Conservation (phyloP, 1,284 basidiomycete species). For the Ustilago lituana region DNA sequence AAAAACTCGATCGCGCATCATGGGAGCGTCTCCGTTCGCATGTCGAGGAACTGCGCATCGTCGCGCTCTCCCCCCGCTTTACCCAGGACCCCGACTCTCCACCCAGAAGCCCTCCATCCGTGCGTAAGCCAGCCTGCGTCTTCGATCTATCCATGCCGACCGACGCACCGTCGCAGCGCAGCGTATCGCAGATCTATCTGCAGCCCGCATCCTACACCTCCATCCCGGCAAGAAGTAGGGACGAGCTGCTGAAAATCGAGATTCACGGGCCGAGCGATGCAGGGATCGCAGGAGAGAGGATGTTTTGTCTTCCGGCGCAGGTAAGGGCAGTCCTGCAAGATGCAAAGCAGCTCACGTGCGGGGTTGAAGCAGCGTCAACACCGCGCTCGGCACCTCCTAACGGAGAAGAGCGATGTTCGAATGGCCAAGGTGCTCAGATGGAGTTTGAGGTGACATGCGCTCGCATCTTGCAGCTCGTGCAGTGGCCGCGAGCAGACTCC, state of each 20-base stretch:
- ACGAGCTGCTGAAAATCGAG: conserved; percentile 36
- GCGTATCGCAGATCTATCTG: conserved; percentile 17
- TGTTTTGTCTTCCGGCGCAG: conserved; percentile 17
- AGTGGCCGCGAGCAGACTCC: neutral
- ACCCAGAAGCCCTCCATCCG: neutral
- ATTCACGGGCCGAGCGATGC: conserved; percentile 17
- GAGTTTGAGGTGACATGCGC: conserved; percentile 1
- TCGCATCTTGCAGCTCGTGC: conserved; percentile 17
- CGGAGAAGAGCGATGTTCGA: neutral
- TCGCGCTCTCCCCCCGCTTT: conserved; percentile 22
- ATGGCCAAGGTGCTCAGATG: neutral
- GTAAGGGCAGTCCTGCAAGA: conserved; percentile 24
- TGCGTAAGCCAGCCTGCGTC: conserved; percentile 23
- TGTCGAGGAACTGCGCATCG: conserved; percentile 49
- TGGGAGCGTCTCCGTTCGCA: conserved; percentile 45
- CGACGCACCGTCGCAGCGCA: neutral
- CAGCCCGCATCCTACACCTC: conserved; percentile 28
- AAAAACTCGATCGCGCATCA: conserved; percentile 30
- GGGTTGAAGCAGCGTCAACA: neutral
- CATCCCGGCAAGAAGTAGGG: conserved; percentile 16
- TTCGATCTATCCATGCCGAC: conserved; percentile 30
- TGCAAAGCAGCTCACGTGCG: conserved; percentile 17
- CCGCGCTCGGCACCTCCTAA: conserved; percentile 2
- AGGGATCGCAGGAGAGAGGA: conserved; percentile 1
- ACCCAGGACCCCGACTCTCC: neutral